A percentile compares a stretch with the other conserved stretches of the same genome.
phyloP scores from a whole-genome alignment of 768 basidiomycete species.

The Mycena vulgaris region DNA sequence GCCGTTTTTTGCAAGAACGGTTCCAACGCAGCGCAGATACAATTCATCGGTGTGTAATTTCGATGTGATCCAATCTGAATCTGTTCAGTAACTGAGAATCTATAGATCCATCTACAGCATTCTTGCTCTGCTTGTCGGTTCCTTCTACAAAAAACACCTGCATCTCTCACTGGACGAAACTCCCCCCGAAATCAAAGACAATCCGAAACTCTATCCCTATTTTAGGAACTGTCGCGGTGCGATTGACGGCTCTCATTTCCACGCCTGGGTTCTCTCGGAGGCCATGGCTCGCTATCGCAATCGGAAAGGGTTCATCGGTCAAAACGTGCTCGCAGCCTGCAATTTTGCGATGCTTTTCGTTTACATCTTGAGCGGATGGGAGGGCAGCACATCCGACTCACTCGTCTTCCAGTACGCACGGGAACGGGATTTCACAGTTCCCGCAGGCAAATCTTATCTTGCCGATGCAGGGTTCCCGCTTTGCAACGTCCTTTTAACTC shows the following conservation, averaged over 20 bases:
- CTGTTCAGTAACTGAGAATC: too few species aligned
- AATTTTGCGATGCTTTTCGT: conserved; percentile 47
- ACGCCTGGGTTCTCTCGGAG: conserved; percentile 25
- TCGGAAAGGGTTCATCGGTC: conserved; percentile 45
- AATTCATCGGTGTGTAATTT: too few species aligned
- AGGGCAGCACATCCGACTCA: conserved; percentile 52
- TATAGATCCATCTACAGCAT: too few species aligned
- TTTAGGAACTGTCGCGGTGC: conserved; percentile 47
- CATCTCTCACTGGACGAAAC: too few species aligned
- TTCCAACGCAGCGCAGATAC: too few species aligned
- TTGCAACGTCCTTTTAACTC: conserved; percentile 44
- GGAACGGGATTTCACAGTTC: conserved; percentile 35
- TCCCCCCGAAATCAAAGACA: conserved; percentile 35
- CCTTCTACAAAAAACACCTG: too few species aligned
- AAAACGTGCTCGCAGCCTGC: conserved; percentile 51
- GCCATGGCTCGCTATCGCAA: conserved; percentile 25
- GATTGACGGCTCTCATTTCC: conserved; percentile 44
- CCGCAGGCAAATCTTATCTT: conserved; percentile 39
- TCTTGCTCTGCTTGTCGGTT: too few species aligned
- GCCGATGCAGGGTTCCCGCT: too few species aligned
- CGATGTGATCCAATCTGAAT: too few species aligned
- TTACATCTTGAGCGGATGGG: conserved; percentile 54
- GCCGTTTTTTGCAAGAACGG: too few species aligned
- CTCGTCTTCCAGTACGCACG: conserved; percentile 44
- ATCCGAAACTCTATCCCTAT: too few species aligned